Conservation (phyloP, 768 basidiomycete genomes). For the Collybiopsis confluens region DNA sequence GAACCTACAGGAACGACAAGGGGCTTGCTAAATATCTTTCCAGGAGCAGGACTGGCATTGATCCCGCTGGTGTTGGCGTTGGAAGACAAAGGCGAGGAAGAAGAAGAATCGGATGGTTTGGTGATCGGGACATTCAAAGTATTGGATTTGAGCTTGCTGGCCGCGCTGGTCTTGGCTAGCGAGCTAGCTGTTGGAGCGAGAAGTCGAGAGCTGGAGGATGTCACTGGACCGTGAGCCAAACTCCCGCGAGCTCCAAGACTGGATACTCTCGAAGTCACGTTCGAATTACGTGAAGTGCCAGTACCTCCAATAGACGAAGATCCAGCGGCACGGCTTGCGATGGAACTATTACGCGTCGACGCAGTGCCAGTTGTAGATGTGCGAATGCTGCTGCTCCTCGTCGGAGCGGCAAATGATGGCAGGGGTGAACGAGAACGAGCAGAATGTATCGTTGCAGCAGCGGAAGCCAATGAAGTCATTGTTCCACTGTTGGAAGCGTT, state of each 20-base stretch:
- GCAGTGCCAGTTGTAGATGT: conserved; percentile 6
- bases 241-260: conserved; percentile 20
- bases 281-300: not conserved
- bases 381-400: conserved; percentile 8
- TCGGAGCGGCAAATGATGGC: conserved; percentile 12
- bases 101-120: not conserved
- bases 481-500: not conserved
- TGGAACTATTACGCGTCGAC: conserved; percentile 1
- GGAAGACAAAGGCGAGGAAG: not conserved
- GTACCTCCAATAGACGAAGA: not conserved
- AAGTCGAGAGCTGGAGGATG: conserved; percentile 46
- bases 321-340: not conserved
- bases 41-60: conserved; percentile 20
- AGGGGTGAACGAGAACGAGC: conserved; percentile 19
- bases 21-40: conserved; percentile 53
- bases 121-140: not conserved
- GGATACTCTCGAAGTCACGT: conserved; percentile 28
- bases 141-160: not conserved
- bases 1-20: conserved; percentile 28
- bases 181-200: conserved; percentile 78
- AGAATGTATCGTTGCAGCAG: conserved; percentile 11
- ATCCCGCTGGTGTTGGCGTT: not conserved
- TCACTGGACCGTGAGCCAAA: conserved; percentile 16
- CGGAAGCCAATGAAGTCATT: conserved; percentile 6
- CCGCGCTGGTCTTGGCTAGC: conserved; percentile 49